Conservation (phyloP, 805 yeast genomes). For the Ogataea trehalophila region DNA sequence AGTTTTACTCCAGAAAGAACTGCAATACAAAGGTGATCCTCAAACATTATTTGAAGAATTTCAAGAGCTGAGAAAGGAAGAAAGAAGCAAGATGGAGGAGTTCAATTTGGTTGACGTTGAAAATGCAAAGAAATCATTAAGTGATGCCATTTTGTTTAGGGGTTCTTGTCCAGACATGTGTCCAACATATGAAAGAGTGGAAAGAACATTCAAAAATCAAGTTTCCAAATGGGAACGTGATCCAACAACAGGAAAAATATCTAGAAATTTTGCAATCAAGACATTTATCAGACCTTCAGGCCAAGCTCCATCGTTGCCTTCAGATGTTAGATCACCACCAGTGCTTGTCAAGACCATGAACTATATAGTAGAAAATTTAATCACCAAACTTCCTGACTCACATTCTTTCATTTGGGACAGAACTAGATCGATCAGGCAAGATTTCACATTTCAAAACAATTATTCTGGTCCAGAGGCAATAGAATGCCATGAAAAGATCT, state of each 20-base stretch:
- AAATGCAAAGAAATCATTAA: slow-evolving; percentile 73
- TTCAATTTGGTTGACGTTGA: slow-evolving; percentile 84
- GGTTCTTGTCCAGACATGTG: slow-evolving; percentile 96
- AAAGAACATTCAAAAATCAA: slow-evolving; percentile 83
- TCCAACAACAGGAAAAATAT: slow-evolving; percentile 51
- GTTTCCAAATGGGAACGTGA: slow-evolving; percentile 76
- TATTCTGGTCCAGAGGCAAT: slow-evolving; percentile 91
- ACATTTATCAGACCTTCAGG: slow-evolving; percentile 98
- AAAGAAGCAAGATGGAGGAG: slow-evolving; percentile 73
- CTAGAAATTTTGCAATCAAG: slow-evolving; percentile 65
- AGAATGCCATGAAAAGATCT: slow-evolving; percentile 88
- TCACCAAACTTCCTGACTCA: slow-evolving; percentile 70
- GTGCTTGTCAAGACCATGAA: slow-evolving; percentile 62
- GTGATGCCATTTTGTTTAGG: slow-evolving; percentile 79
- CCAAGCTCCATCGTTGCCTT: slow-evolving; percentile 95
- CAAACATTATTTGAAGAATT: slow-evolving; percentile 73
- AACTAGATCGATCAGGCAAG: slow-evolving; percentile 94
- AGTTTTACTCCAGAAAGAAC: slow-evolving; percentile 50
- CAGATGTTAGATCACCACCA: slow-evolving; percentile 93
- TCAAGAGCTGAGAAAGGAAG: slow-evolving; percentile 67
- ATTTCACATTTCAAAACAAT: slow-evolving; percentile 93
- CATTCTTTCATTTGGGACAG: slow-evolving; percentile 96
- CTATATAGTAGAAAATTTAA: slow-evolving; percentile 59
- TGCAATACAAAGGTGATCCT: slow-evolving; percentile 41
- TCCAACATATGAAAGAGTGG: slow-evolving; percentile 85